phyloP scores from a whole-genome alignment of 1,139 yeast genomes.

The Barnettozyma hawaiiensis region DNA sequence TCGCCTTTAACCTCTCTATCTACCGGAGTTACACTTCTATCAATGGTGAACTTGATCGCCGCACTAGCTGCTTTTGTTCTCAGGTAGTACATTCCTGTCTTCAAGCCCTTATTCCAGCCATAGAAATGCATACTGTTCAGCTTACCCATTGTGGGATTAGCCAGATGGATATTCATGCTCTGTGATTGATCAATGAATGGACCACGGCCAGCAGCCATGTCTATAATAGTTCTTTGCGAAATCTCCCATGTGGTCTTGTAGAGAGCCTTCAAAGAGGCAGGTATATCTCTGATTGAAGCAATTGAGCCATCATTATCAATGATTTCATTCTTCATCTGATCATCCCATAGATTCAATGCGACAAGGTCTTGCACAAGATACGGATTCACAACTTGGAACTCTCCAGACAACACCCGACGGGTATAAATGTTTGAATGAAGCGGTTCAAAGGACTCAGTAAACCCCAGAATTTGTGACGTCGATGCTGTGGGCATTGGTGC shows the following conservation, averaged over 20 bases:
- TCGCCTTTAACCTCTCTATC: constrained; percentile 5
- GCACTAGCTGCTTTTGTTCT: constrained; percentile 94
- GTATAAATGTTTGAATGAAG: constrained; percentile 82
- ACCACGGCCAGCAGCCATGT: constrained; percentile 94
- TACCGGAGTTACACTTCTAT: constrained; percentile 33
- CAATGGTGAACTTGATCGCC: constrained; percentile 72
- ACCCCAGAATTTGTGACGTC: constrained; percentile 84
- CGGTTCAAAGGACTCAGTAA: constrained; percentile 89
- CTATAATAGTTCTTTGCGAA: constrained; percentile 80
- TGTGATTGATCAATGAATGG: constrained; percentile 94
- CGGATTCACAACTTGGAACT: constrained; percentile 80
- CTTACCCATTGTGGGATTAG: constrained; percentile 87
- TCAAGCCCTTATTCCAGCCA: constrained; percentile 95
- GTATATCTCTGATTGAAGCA: constrained; percentile 69
- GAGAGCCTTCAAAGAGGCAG: constrained; percentile 65
- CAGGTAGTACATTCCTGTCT: constrained; percentile 96
- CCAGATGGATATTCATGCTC: constrained; percentile 79
- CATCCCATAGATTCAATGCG: constrained; percentile 78
- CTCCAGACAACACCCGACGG: constrained; percentile 83
- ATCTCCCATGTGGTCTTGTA: constrained; percentile 96
- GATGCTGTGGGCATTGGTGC: constrained; percentile 98
- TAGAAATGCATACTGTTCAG: constrained; percentile 96
- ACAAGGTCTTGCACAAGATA: constrained; percentile 76
- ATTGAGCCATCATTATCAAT: constrained; percentile 81
- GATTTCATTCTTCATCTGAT: constrained; percentile 70